These are phyloP conservation scores for Phyllachora maydis DNA, from an alignment of 2,329 filamentous ascomycete species.

Conservation along the genomic window DNA sequence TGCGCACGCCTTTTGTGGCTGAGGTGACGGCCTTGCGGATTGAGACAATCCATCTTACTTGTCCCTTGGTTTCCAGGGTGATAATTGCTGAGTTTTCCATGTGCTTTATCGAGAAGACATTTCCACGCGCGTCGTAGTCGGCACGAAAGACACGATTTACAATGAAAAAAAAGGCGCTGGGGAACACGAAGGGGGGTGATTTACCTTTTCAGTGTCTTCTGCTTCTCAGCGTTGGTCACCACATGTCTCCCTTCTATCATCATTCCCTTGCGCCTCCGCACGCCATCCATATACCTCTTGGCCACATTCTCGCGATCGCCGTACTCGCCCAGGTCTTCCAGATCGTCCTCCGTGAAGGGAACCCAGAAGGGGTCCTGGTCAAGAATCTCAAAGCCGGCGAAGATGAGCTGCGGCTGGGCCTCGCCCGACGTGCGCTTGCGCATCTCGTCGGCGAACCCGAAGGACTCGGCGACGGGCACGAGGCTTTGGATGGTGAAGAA, in stretches of 20 bases:
- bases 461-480: conserved; percentile 82
- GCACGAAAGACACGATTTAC: conserved; percentile 1
- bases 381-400: conserved; percentile 77
- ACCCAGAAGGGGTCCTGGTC: conserved; percentile 98
- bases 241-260: conserved; percentile 59
- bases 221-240: conserved; percentile 84
- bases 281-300: conserved; percentile 84
- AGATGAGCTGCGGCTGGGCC: conserved; percentile 82
- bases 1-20: too few species aligned
- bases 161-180: too few species aligned
- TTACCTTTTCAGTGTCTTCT: conserved; percentile 45
- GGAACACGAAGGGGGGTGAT: too few species aligned
- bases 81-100: too few species aligned
- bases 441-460: conserved; percentile 93
- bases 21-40: too few species aligned
- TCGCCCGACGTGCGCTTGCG: conserved; percentile 81
- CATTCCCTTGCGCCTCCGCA: conserved; percentile 72
- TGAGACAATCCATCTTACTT: too few species aligned
- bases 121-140: conserved; percentile 1
- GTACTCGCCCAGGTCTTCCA: conserved; percentile 88
- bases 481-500: conserved; percentile 88
- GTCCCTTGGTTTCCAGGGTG: too few species aligned
- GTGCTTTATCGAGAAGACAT: too few species aligned
- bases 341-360: conserved; percentile 83
- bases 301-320: conserved; percentile 92